phyloP scores from a whole-genome alignment of 2,329 filamentous ascomycete species.

The Biscogniauxia sp. region DNA sequence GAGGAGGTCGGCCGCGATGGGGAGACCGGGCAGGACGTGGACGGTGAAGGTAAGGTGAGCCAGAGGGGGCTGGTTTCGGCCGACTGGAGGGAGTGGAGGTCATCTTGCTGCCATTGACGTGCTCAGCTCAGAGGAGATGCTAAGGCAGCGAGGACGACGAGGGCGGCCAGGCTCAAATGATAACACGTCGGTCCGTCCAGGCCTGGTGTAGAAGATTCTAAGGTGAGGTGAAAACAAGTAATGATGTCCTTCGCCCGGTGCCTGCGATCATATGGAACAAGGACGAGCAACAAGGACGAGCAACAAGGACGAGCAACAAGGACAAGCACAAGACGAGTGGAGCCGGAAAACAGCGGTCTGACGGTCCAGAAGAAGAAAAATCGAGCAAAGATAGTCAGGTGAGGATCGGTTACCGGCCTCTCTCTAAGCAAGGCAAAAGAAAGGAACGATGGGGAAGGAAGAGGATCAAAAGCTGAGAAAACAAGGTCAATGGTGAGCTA shows the following conservation, averaged over 20 bases:
- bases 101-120: conserved; percentile 55
- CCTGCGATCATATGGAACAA: not conserved
- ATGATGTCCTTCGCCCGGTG: not conserved
- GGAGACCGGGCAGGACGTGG: conserved; percentile 64
- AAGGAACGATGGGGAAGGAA: conserved; percentile 9
- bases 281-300: too few relatives aligned
- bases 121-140: conserved; percentile 1
- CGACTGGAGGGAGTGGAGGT: conserved; percentile 58
- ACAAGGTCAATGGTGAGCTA: conserved; percentile 18
- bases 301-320: not conserved
- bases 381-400: not conserved
- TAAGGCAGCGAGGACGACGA: not conserved
- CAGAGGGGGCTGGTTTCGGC: conserved; percentile 72
- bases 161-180: not conserved
- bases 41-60: conserved; percentile 60
- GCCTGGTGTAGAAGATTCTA: not conserved
- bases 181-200: not conserved
- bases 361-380: not conserved
- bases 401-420: conserved; percentile 7
- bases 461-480: conserved; percentile 22
- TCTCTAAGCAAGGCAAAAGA: conserved; percentile 4
- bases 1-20: conserved; percentile 44
- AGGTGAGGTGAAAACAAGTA: not conserved
- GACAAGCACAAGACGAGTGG: not conserved
- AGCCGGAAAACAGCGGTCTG: not conserved